Evolutionary conservation across 2,329 filamentous ascomycete species (phyloP).

Genomic region (Pseudogymnoascus sp.): DNA sequence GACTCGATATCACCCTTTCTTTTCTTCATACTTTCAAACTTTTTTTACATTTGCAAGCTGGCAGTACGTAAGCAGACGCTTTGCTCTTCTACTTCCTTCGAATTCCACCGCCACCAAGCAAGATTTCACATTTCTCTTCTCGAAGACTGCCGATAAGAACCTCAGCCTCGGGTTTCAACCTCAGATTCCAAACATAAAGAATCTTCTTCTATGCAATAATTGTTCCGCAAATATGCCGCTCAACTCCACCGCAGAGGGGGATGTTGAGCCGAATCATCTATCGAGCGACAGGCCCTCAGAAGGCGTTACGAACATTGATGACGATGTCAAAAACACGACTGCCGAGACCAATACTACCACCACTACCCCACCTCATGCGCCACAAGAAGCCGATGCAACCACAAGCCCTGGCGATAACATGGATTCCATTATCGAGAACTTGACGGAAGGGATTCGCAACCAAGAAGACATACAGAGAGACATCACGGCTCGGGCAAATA

Average conservation of each 20-base stretch:
- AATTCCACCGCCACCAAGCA: neutral
- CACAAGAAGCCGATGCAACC: neutral
- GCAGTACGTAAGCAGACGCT: neutral
- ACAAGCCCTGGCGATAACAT: conserved; percentile 24
- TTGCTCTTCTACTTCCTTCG: neutral
- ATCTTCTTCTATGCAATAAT: conserved; percentile 2
- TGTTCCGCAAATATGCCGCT: neutral
- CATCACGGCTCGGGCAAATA: conserved; percentile 57
- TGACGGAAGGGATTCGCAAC: conserved; percentile 65
- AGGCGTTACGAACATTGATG: neutral
- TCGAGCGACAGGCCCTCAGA: neutral
- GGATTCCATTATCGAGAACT: conserved; percentile 38
- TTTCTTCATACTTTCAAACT: neutral
- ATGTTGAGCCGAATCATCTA: neutral
- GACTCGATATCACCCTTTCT: neutral
- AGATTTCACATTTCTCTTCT: neutral
- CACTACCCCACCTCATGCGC: neutral
- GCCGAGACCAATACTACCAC: conserved; percentile 1
- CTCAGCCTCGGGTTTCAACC: neutral
- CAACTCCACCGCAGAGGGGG: conserved; percentile 4
- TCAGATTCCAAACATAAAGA: neutral
- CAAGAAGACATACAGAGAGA: conserved; percentile 88
- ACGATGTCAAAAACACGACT: conserved; percentile 22
- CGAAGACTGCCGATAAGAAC: neutral
- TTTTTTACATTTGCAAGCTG: neutral